Evolutionary conservation across 2,329 filamentous ascomycete species (phyloP).

Genomic region (Lachnellula occidentalis): DNA sequence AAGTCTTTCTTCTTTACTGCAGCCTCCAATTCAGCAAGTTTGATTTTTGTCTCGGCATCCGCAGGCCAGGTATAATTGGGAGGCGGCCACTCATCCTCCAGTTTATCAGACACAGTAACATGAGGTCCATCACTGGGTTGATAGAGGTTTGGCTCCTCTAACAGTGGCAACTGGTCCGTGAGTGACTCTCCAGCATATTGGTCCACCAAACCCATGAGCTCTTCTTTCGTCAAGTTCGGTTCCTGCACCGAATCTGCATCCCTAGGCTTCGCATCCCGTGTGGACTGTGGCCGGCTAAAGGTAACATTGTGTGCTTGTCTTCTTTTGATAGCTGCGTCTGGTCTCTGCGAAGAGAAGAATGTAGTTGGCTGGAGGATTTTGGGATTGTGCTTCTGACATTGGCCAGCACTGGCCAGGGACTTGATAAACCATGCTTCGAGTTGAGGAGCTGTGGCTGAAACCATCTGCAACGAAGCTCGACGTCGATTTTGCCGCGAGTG

Average conservation of each 20-base stretch:
- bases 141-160: constrained; percentile 48
- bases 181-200: constrained; percentile 43
- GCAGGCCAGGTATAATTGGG: constrained; percentile 27
- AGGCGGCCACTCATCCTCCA: constrained; percentile 39
- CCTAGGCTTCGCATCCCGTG: constrained; percentile 1
- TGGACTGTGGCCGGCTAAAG: constrained; percentile 16
- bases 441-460: constrained; percentile 9
- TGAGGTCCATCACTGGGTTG: constrained; percentile 45
- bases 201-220: constrained; percentile 49
- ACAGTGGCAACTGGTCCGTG: constrained; percentile 47
- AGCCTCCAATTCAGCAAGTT: constrained; percentile 20
- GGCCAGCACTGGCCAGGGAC: constrained; percentile 27
- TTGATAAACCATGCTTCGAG: constrained; percentile 32
- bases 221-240: constrained; percentile 30
- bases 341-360: constrained; percentile 20
- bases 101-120: constrained; percentile 45
- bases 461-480: constrained; percentile 5
- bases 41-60: constrained; percentile 22
- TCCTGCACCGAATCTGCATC: background rate
- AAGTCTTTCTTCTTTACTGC: constrained; percentile 14
- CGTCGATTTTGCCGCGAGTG: background rate
- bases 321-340: constrained; percentile 6
- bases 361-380: constrained; percentile 8
- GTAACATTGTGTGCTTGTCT: constrained; percentile 1
- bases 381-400: constrained; percentile 25